phyloP scores from a whole-genome alignment of 2,329 filamentous ascomycete genomes.

The Lasiodiplodia sp. region DNA sequence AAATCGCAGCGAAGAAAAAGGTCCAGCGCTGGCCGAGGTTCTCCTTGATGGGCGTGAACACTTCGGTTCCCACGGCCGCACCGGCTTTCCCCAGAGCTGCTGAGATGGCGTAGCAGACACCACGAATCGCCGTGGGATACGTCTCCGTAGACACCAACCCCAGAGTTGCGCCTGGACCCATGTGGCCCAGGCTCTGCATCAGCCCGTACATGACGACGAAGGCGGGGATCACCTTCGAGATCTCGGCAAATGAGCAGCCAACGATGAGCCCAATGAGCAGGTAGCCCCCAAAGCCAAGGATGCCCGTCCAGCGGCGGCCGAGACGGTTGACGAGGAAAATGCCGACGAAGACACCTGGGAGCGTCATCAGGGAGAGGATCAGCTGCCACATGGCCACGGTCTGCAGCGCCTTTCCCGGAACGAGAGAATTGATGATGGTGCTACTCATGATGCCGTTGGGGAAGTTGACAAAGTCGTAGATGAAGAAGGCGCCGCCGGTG shows the following conservation, averaged over 20 bases:
- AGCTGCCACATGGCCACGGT: conserved; percentile 59
- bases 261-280: conserved; percentile 62
- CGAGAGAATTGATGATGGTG: conserved; percentile 52
- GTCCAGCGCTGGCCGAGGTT: conserved; percentile 59
- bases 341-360: conserved; percentile 60
- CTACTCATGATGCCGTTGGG: conserved; percentile 58
- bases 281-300: conserved; percentile 58
- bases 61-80: conserved; percentile 60
- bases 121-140: conserved; percentile 61
- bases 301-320: conserved; percentile 56
- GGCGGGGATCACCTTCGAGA: conserved; percentile 59
- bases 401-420: conserved; percentile 49
- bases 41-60: conserved; percentile 57
- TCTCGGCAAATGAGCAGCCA: conserved; percentile 56
- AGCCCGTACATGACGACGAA: conserved; percentile 63
- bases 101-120: conserved; percentile 60
- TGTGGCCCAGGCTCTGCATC: conserved; percentile 58
- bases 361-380: conserved; percentile 53
- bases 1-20: conserved; percentile 60
- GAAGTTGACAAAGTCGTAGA: conserved; percentile 57
- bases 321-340: conserved; percentile 46
- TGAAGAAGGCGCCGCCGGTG: conserved; percentile 58
- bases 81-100: conserved; percentile 61
- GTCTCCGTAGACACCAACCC: conserved; percentile 60
- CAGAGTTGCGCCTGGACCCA: conserved; percentile 61